Base-by-base conservation (phyloP, 148 eudicot species). In the Rhododendron molle region DNA sequence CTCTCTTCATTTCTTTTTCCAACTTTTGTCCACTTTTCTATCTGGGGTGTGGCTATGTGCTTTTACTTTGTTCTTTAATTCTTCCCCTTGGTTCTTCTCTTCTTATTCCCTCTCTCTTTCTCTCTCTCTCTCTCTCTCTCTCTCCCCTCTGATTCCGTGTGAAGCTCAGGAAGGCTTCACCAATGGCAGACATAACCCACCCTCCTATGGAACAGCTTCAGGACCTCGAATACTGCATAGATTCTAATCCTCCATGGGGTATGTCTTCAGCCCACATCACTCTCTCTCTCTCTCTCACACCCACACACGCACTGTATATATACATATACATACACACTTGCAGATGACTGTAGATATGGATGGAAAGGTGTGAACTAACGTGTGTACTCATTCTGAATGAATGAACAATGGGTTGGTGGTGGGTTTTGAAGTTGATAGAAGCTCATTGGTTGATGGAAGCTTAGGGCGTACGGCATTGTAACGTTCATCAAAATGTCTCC, bases 171-270 rank as follows among this genome's bases (percentile, higher is more conserved):
- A 86, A 86, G 88, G 36, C 62, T 87, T 81, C 88, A 89, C 65
- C 89, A 92, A 95, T 95, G 98, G 95, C 96, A 69, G 98, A 97
- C 85, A 96, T 96, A 74, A 90, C 81, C 49, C 96, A 94, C 88
- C 98, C 88, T 43, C 99, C 99, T 77, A 95, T 97, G 99, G 99
- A 97, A 71, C 99, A 97, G 93, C 99, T 95, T 3, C 99, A 97
- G 85, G 99, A 97, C 96, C 96, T 97, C 72, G 99, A 97, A 76
- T 97, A 95, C 88, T 97, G 99, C 93, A 97, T 97, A 85, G 99
- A 97, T 88, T 97, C 99, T 71, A 95, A 97, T 88, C 99, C 98
- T 86, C 98, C 99, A 69, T 97, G 98, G 99, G 87, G 98, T 97
- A 97, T 72, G 85, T 54, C 40, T 52, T 52, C 69, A 60, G 85